Evolutionary conservation across 164 flowering plant species (phyloP).

Genomic region (Cinnamomum chago): DNA sequence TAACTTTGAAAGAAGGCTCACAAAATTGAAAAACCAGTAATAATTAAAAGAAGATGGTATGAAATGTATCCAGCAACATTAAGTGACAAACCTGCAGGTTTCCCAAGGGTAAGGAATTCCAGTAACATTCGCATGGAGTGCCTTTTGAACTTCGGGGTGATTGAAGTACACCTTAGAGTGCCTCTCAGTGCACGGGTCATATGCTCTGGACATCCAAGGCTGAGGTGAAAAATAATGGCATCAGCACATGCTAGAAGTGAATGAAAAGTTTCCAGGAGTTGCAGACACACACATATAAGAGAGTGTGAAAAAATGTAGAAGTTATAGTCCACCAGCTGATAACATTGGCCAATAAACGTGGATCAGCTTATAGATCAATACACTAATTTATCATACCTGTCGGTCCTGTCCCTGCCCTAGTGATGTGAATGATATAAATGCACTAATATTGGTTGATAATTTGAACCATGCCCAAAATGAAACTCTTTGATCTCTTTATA

Average conservation of each 20-base stretch:
- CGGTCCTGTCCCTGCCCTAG: no score
- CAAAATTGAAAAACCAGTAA: neutral
- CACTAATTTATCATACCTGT: no score
- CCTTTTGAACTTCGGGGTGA: conserved; percentile 85
- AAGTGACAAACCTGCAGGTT: conserved; percentile 66
- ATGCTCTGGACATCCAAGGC: conserved; percentile 97
- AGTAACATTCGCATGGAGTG: conserved; percentile 84
- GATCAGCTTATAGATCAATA: no score
- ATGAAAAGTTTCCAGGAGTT: neutral
- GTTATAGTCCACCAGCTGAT: neutral
- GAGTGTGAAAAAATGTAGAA: neutral
- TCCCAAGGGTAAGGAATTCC: conserved; percentile 70
- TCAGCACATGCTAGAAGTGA: conserved; percentile 7
- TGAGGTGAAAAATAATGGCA: conserved; percentile 22
- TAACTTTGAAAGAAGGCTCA: neutral
- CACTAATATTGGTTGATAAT: no score
- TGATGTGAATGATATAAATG: no score
- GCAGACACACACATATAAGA: neutral
- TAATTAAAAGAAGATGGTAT: neutral
- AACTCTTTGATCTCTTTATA: no score
- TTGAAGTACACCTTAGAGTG: conserved; percentile 71
- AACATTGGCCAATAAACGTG: no score
- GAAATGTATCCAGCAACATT: neutral
- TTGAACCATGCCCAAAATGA: no score
- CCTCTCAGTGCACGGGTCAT: conserved; percentile 94